A percentile compares a stretch with the other conserved stretches of the same genome.
These are phyloP conservation scores for Hypsizygus ulmarius DNA, from an alignment of 1,284 basidiomycete genomes.

Conservation along the genomic window DNA sequence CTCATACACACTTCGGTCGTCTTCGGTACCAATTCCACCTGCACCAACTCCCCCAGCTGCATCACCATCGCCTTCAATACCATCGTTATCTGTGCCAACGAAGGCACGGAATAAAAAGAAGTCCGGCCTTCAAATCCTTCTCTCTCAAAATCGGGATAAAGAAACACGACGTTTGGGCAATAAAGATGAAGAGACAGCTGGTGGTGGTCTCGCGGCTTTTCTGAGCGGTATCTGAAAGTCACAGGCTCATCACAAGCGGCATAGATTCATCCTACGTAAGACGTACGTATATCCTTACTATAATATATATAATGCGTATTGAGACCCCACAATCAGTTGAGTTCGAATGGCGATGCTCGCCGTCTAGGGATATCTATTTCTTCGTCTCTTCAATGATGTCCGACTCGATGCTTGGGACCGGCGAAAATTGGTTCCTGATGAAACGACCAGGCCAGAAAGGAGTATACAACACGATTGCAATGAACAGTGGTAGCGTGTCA, in stretches of 20 bases:
- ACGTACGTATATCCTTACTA: not conserved
- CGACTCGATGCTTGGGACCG: too few species aligned
- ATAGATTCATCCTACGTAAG: not conserved
- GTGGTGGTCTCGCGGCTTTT: conserved; percentile 55
- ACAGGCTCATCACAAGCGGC: too few species aligned
- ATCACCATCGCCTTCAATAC: conserved; percentile 9
- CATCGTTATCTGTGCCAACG: conserved; percentile 10
- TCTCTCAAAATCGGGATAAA: conserved; percentile 54
- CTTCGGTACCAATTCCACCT: not conserved
- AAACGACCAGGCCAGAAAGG: conserved; percentile 63
- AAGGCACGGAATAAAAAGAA: conserved; percentile 44
- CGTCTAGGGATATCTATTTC: too few species aligned
- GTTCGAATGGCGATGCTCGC: too few species aligned
- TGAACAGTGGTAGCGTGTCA: conserved; percentile 63
- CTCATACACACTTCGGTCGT: not conserved
- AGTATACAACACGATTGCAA: conserved; percentile 55
- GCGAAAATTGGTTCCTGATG: conserved; percentile 28
- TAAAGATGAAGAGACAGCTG: conserved; percentile 20
- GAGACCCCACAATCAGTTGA: not conserved
- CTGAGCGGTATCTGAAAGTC: conserved; percentile 40
- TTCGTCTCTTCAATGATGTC: too few species aligned
- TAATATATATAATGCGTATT: not conserved
- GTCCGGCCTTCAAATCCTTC: conserved; percentile 55
- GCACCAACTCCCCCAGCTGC: not conserved
- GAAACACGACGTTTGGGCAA: conserved; percentile 37